Evolutionary conservation across 306 rosid genomes (phyloP).

Genomic region (Prosopis cineraria): DNA sequence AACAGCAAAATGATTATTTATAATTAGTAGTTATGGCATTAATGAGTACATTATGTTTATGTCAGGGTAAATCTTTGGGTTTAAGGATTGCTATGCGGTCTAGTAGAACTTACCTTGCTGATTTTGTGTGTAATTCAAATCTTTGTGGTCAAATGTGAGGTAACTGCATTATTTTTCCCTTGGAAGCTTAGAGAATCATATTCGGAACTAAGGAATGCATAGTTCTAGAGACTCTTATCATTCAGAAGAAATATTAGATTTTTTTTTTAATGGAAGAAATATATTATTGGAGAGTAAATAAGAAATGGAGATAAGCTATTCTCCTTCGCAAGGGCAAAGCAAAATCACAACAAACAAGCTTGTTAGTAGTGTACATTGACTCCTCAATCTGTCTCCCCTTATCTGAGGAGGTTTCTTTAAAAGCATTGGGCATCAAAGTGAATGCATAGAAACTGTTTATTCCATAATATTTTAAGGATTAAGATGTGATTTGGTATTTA

Average conservation of each 20-base stretch:
- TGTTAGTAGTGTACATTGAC: neutral
- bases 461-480: neutral
- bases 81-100: constrained; percentile 16
- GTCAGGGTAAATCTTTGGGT: neutral
- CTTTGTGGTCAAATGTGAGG: constrained; percentile 28
- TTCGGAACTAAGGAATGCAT: constrained; percentile 4
- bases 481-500: neutral
- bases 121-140: neutral
- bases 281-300: neutral
- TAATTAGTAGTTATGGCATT: constrained; percentile 6
- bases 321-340: neutral
- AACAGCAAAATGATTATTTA: neutral
- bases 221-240: neutral
- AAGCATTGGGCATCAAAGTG: neutral
- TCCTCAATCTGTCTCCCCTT: neutral
- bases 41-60: constrained; percentile 11
- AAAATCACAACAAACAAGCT: neutral
- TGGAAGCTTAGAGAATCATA: constrained; percentile 22
- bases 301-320: neutral
- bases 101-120: constrained; percentile 12
- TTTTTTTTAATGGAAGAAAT: neutral
- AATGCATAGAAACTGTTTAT: neutral
- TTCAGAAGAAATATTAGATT: neutral
- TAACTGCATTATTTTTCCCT: constrained; percentile 23
- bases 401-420: neutral